phyloP scores from a whole-genome alignment of 1,139 yeast species.

The Oligophagozyma castellii region DNA sequence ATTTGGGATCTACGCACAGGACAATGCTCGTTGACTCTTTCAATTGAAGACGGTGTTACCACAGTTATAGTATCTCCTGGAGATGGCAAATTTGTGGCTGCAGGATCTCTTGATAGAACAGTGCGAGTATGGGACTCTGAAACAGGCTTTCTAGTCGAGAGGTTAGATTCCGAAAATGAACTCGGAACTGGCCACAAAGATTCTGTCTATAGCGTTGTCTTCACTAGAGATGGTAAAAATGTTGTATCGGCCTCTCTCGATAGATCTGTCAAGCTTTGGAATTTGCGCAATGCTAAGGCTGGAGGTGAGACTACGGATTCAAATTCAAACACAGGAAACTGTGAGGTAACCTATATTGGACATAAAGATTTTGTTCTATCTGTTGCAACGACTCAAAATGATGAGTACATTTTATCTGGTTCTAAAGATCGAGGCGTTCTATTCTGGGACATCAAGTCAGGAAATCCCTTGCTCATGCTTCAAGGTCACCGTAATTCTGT shows the following conservation, averaged over 20 bases:
- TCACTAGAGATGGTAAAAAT: slow-evolving; percentile 83
- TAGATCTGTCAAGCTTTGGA: slow-evolving; percentile 94
- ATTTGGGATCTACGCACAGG: slow-evolving; percentile 94
- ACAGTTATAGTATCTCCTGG: slow-evolving; percentile 90
- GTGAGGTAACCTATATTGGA: slow-evolving; percentile 89
- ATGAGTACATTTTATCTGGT: slow-evolving; percentile 83
- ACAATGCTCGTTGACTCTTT: slow-evolving; percentile 76
- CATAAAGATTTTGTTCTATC: slow-evolving; percentile 93
- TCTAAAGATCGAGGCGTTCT: slow-evolving; percentile 96
- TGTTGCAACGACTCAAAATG: slow-evolving; percentile 90
- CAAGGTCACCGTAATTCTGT: slow-evolving; percentile 97
- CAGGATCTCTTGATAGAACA: slow-evolving; percentile 90
- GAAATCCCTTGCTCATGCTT: slow-evolving; percentile 87
- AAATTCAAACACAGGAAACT: slow-evolving; percentile 34
- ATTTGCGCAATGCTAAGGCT: slow-evolving; percentile 39
- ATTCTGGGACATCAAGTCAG: slow-evolving; percentile 89
- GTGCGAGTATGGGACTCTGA: slow-evolving; percentile 97
- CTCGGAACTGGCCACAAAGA: slow-evolving; percentile 91
- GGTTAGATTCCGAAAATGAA: slow-evolving; percentile 81
- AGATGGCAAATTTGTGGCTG: slow-evolving; percentile 88
- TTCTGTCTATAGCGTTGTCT: slow-evolving; percentile 89
- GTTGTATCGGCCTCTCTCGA: slow-evolving; percentile 92
- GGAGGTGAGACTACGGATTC: slow-evolving; percentile 26
- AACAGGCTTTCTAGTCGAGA: slow-evolving; percentile 84
- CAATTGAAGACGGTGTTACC: slow-evolving; percentile 95